phyloP scores from a whole-genome alignment of 2,329 filamentous ascomycete genomes.

The Fusarium coffeatum region DNA sequence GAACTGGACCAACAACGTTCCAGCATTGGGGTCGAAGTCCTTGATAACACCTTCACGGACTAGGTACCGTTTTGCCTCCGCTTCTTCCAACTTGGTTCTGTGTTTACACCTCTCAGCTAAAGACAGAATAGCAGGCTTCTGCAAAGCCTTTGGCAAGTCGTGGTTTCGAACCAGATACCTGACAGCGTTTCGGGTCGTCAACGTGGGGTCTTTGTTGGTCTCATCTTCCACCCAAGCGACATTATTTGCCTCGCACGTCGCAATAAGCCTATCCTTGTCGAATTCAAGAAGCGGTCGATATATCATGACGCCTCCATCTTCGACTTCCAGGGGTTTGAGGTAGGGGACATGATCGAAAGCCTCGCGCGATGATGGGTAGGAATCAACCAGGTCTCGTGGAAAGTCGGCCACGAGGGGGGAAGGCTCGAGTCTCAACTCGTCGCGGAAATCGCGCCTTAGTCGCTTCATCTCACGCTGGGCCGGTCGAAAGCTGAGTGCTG shows the following conservation, averaged over 20 bases:
- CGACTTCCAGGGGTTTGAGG: constrained; percentile 57
- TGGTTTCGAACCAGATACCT: constrained; percentile 71
- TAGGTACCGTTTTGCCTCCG: constrained; percentile 68
- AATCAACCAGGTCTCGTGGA: constrained; percentile 39
- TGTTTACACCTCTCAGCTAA: constrained; percentile 66
- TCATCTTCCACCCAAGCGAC: constrained; percentile 85
- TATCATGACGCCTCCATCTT: constrained; percentile 73
- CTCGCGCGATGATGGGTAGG: constrained; percentile 45
- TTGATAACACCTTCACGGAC: constrained; percentile 58
- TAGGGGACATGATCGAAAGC: constrained; percentile 46
- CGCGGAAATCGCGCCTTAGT: constrained; percentile 46
- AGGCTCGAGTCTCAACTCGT: constrained; percentile 44
- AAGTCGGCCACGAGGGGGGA: constrained; percentile 20
- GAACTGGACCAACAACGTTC: constrained; percentile 60
- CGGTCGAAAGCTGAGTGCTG: constrained; percentile 55
- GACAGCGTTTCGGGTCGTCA: constrained; percentile 85
- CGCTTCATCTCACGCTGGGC: constrained; percentile 46
- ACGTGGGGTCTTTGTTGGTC: constrained; percentile 81
- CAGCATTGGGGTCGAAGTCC: constrained; percentile 60
- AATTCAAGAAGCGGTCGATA: constrained; percentile 78
- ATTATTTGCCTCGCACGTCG: constrained; percentile 75
- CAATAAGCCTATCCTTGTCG: constrained; percentile 77
- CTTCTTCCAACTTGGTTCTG: constrained; percentile 58
- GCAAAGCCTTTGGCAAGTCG: constrained; percentile 75
- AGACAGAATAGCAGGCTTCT: constrained; percentile 70